Base-by-base conservation (phyloP, 139 green algal species). In the Auxenochlorella pyrenoidosa region DNA sequence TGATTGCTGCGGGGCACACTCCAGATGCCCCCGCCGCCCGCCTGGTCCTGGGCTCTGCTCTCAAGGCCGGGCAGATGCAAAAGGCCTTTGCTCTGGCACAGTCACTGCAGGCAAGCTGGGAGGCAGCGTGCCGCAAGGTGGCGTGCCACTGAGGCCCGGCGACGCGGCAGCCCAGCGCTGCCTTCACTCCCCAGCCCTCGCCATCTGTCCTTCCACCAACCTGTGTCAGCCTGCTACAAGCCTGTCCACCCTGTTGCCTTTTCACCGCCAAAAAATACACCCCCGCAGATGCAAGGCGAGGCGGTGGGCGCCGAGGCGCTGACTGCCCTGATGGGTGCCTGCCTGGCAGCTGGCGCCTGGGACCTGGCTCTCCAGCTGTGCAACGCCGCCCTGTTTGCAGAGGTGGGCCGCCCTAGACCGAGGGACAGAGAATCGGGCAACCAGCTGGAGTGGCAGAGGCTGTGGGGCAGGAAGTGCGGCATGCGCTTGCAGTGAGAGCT, bases 331-430 rank as follows among this genome's bases (percentile, higher is more conserved):
- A 22, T 88, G 60, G 32, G 16, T 13, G 68, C 81, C 47, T 89
- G 88, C 73, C 12, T 85, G 41, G 60, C 30, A 0, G 43, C 68
- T 13, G 73, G 63, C 0, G 63, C 81, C n/a, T 89, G 82, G 83
- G 88, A 91, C 22, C 54, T 44, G 36, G 88, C 60, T 22, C 41
- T 71, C 40, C 30, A 76, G 79, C 82, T 91, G 60, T 91, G 88
- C 81, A 68, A 38, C n/a, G 83, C 75, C 18, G 71, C 82, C 18
- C 34, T 66, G n/a, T 76, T 44, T 22, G 43, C 41, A 5, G 54
- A 87, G 83, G 83, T 86, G 60, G 5, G 60, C 24, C 6, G 19
- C 32, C 22, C 21, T 2, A 80, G 26, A n/a, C n/a, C n/a, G n/a
- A n/a, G n/a, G n/a, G n/a, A n/a, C n/a, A n/a, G n/a, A n/a, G n/a